Percentiles rank a stretch among this genome's conserved stretches.
Conservation (phyloP, 2,329 filamentous ascomycete species). For the Fusarium luffae region DNA sequence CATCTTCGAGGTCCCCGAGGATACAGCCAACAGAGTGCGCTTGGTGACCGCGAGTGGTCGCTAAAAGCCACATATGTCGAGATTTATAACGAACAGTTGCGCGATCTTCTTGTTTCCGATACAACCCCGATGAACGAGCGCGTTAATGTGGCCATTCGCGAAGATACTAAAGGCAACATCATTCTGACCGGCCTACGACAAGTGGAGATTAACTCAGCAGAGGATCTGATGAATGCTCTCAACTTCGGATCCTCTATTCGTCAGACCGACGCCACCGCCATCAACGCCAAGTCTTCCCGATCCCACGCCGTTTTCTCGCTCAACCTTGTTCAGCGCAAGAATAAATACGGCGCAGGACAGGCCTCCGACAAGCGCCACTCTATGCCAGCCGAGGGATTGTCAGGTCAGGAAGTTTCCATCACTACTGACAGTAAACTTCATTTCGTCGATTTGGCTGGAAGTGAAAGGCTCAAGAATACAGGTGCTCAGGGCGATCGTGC, state of each 20-base stretch:
- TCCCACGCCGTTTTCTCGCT: slow-evolving; percentile 98
- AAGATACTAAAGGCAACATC: slow-evolving; percentile 95
- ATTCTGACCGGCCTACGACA: slow-evolving; percentile 90
- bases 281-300: slow-evolving; percentile 96
- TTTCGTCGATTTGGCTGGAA: slow-evolving; percentile 97
- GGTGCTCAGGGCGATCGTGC: slow-evolving; percentile 94
- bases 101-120: slow-evolving; percentile 88
- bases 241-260: slow-evolving; percentile 94
- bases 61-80: slow-evolving; percentile 94
- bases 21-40: slow-evolving; percentile 64
- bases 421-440: slow-evolving; percentile 98
- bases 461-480: slow-evolving; percentile 96
- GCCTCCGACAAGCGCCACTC: slow-evolving; percentile 86
- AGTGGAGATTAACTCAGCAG: slow-evolving; percentile 87
- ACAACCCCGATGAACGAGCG: slow-evolving; percentile 76
- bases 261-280: slow-evolving; percentile 95
- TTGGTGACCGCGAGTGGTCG: slow-evolving; percentile 83
- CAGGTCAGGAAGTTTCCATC: slow-evolving; percentile 71
- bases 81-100: slow-evolving; percentile 97
- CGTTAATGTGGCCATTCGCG: slow-evolving; percentile 85
- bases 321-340: slow-evolving; percentile 89
- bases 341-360: slow-evolving; percentile 62
- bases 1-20: slow-evolving; percentile 83
- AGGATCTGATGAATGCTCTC: slow-evolving; percentile 88
- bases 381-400: slow-evolving; percentile 83